Percentiles rank a stretch among this genome's conserved stretches.
Conservation (phyloP, 2,329 filamentous ascomycete species). For the Plectosphaerella cucumerina region DNA sequence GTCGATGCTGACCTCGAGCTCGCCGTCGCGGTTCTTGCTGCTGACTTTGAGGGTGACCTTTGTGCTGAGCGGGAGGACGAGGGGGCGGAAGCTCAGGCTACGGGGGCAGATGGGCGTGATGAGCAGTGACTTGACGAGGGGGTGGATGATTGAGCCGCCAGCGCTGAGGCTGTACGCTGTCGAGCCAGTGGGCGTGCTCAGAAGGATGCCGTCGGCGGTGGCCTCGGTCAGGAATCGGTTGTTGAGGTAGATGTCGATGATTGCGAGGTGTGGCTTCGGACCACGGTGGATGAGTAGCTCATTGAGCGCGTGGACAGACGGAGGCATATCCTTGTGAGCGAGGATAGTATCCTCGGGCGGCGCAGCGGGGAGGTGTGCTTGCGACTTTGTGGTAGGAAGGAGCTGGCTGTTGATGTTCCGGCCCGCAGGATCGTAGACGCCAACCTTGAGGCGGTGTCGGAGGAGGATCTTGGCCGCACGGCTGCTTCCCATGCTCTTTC, state of each 20-base stretch:
- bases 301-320: constrained; percentile 73
- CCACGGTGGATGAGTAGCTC: constrained; percentile 93
- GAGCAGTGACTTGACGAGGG: constrained; percentile 80
- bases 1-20: constrained; percentile 76
- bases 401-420: constrained; percentile 50
- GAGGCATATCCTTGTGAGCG: constrained; percentile 17
- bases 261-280: constrained; percentile 81
- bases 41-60: constrained; percentile 79
- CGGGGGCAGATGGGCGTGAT: constrained; percentile 93
- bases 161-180: constrained; percentile 94
- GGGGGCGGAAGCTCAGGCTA: constrained; percentile 84
- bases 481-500: constrained; percentile 74
- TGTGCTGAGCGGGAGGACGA: constrained; percentile 84
- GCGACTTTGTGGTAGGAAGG: constrained; percentile 37
- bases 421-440: constrained; percentile 70
- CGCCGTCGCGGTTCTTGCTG: constrained; percentile 70
- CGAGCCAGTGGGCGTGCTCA: constrained; percentile 89
- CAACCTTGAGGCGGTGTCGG: constrained; percentile 81
- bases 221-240: constrained; percentile 88
- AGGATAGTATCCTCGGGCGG: constrained; percentile 12
- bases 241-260: constrained; percentile 88
- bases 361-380: constrained; percentile 23
- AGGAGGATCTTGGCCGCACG: constrained; percentile 78
- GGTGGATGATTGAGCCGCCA: constrained; percentile 91
- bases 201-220: constrained; percentile 90